Evolutionary conservation across 1,284 basidiomycete genomes (phyloP), one percentile per base, ranked within the genome.

Genomic region (Leucoagaricus sp.): DNA sequence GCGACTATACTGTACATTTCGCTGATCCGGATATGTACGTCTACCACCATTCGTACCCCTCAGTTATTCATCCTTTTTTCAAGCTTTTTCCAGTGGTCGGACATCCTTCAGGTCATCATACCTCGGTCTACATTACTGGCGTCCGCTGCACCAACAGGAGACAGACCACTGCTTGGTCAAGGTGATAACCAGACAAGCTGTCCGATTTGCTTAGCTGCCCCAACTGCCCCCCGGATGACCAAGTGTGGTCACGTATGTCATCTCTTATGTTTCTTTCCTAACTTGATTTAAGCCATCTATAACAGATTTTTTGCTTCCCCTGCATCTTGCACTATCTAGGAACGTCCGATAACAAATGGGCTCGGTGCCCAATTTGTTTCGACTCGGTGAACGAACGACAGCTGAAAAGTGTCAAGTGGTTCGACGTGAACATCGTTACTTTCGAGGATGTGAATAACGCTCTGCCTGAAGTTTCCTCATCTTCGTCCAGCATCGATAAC

Each of bases 11-110:
- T 10, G 94, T 93, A 2, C 94, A 97, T 73, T 94, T 97, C 69
- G 93, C 93, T 48, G 95, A 97, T 72, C 94, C 93, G 31, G 93
- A 96, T 71, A 94, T 96, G 93, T 90, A 68, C 67, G 90, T 77
- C 53, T 33, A 34, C 52, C 55, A 33, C 25, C 48, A 25, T 60
- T 51, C 47, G 59, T 23, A 33, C 52, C 25, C 21, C 29, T 40
- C 19, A 25, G 10, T 58, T 62, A 62, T 55, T 64, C 19, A 60
- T 57, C 25, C 25, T 23, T 56, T 26, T 56, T 26, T 52, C 6
- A 65, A 95, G 93, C 65, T 93, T 88, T 74, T 91, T 97, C 71
- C 91, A 95, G 76, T 97, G 94, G 94, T 84, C 90, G n/a, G 93
- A 98, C 72, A 93, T 99, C 63, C 79, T 97, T 7, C 96, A 98